These are phyloP conservation scores for Zasmidium cellare DNA, from an alignment of 2,329 filamentous ascomycete genomes.

Conservation along the genomic window DNA sequence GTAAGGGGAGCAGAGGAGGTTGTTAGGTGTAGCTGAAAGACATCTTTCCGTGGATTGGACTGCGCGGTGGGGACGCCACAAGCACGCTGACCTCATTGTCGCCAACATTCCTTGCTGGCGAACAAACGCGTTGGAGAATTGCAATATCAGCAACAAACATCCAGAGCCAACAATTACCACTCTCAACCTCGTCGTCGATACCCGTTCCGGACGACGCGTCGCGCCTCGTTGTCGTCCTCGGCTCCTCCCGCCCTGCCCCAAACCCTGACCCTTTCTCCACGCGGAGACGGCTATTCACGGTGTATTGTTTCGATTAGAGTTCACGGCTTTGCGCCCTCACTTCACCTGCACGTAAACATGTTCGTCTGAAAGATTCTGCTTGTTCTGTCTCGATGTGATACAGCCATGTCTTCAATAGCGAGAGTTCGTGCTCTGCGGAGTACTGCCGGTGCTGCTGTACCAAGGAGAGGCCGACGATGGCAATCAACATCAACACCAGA, in stretches of 20 bases:
- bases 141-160: no score
- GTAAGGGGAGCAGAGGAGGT: background rate
- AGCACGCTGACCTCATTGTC: background rate
- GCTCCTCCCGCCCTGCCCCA: background rate
- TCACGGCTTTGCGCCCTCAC: background rate
- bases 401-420: conserved; percentile 24
- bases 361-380: background rate
- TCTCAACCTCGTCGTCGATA: background rate
- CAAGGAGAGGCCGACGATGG: conserved; percentile 23
- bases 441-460: conserved; percentile 17
- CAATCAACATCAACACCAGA: conserved; percentile 22
- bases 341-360: background rate
- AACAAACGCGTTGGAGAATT: background rate
- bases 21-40: background rate
- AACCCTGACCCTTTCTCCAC: background rate
- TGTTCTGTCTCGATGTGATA: background rate
- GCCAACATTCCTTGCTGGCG: background rate
- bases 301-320: no score
- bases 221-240: background rate
- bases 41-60: background rate
- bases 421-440: conserved; percentile 22
- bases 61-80: background rate
- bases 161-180: no score
- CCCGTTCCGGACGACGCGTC: background rate
- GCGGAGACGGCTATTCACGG: background rate